A percentile compares a stretch with the other conserved stretches of the same genome.
Conservation (phyloP, 495 filamentous ascomycete genomes). For the Neurospora sp. region DNA sequence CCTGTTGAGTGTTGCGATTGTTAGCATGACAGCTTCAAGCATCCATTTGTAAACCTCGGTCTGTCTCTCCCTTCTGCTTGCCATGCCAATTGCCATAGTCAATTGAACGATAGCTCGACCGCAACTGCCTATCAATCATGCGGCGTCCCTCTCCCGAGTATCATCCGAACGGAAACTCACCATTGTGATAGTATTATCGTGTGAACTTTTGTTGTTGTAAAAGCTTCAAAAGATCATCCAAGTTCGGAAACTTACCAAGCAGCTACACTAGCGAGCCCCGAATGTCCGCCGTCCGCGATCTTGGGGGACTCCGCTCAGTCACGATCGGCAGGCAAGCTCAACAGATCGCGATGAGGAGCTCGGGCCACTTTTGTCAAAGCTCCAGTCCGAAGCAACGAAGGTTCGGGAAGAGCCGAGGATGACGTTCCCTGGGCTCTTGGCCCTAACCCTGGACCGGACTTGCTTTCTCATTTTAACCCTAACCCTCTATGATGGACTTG, state of each 20-base stretch:
- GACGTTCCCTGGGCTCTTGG: background rate
- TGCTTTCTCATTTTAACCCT: no score
- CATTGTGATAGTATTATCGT: no score
- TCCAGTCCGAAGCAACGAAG: background rate
- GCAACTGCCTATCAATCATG: no score
- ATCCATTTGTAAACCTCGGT: background rate
- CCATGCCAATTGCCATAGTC: no score
- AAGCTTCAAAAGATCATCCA: background rate
- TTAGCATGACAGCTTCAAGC: background rate
- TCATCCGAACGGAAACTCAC: no score
- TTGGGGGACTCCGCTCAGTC: background rate
- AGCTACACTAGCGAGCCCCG: background rate
- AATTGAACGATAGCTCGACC: no score
- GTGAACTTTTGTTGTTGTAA: background rate
- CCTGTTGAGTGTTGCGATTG: slow-evolving; percentile 6
- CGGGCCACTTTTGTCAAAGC: background rate
- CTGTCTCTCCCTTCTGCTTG: no score
- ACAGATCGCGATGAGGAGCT: background rate
- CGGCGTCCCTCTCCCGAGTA: no score
- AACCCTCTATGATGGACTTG: no score
- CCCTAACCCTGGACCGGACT: background rate
- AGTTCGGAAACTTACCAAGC: background rate
- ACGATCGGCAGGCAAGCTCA: background rate
- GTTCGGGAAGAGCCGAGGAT: background rate
- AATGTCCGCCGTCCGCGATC: background rate